phyloP scores from a whole-genome alignment of 1,139 yeast species.

The Geotrichum siamense region DNA sequence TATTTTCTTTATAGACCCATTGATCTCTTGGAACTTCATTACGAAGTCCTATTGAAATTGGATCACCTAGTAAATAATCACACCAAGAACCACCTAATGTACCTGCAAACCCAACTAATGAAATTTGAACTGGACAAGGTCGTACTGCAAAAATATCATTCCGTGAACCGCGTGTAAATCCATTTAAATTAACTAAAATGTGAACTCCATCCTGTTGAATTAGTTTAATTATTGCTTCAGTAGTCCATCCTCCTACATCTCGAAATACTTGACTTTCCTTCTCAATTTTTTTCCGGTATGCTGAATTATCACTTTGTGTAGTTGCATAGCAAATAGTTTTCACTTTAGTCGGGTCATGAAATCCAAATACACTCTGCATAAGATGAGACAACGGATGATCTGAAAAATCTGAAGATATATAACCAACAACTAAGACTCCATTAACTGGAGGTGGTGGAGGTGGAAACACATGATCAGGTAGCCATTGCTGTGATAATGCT shows the following conservation, averaged over 20 bases:
- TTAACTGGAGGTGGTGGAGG: conserved; percentile 31
- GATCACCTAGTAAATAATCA: conserved; percentile 32
- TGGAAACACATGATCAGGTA: conserved; percentile 29
- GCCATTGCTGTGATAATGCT: conserved; percentile 27
- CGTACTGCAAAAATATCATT: conserved; percentile 34
- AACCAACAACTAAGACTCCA: conserved; percentile 30
- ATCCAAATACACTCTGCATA: conserved; percentile 35
- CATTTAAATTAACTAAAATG: conserved; percentile 32
- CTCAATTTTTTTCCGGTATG: conserved; percentile 29
- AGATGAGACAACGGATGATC: conserved; percentile 35
- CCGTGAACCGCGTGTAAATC: conserved; percentile 34
- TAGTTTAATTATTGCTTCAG: conserved; percentile 27
- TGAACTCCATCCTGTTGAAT: conserved; percentile 32
- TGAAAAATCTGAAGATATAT: conserved; percentile 33
- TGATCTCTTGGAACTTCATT: conserved; percentile 4
- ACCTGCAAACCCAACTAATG: conserved; percentile 36
- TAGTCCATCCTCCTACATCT: conserved; percentile 28
- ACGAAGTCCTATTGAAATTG: conserved; percentile 17
- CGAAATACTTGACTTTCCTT: conserved; percentile 26
- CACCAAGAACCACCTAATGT: conserved; percentile 34
- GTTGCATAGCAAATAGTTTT: conserved; percentile 32
- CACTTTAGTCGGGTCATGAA: conserved; percentile 27
- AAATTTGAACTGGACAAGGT: conserved; percentile 33
- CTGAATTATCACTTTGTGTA: conserved; percentile 29
- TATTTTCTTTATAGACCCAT: conserved; percentile 27